Percentiles rank a stretch among this genome's conserved stretches.
Conservation (phyloP, 441 rosid species). For the Lepidium campestre region DNA sequence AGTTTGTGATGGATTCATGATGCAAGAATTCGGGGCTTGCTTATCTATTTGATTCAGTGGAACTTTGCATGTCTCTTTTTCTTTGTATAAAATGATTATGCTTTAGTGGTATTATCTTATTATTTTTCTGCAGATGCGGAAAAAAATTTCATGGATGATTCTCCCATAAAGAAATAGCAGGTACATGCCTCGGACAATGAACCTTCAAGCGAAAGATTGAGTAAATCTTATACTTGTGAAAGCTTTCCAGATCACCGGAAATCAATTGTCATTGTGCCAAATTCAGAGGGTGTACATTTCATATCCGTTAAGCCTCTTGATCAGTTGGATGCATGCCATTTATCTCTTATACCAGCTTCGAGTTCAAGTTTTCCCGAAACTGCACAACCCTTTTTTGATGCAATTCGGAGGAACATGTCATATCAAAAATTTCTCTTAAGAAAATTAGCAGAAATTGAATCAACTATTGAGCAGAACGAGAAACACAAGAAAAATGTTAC, state of each 20-base stretch:
- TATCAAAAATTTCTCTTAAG: constrained; percentile 64
- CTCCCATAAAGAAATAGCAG: constrained; percentile 30
- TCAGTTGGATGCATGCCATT: not conserved
- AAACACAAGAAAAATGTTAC: constrained; percentile 64
- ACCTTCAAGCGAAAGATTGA: constrained; percentile 29
- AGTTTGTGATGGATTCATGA: not conserved
- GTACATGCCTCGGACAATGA: constrained; percentile 32
- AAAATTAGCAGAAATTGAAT: constrained; percentile 66
- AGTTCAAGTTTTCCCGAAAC: constrained; percentile 52
- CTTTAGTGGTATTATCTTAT: not conserved
- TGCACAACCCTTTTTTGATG: constrained; percentile 53
- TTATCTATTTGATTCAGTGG: not conserved
- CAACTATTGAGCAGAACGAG: constrained; percentile 80
- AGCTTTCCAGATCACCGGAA: constrained; percentile 34
- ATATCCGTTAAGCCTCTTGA: constrained; percentile 25
- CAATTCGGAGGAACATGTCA: constrained; percentile 74
- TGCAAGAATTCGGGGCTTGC: not conserved
- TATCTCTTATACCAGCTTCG: constrained; percentile 17
- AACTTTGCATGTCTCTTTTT: not conserved
- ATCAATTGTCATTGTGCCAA: constrained; percentile 18
- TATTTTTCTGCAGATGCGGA: constrained; percentile 1
- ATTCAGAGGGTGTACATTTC: constrained; percentile 25
- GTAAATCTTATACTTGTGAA: constrained; percentile 33
- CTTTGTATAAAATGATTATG: not conserved
- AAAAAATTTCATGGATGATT: constrained; percentile 27